phyloP scores from a whole-genome alignment of 768 basidiomycete genomes.

The Rhodocollybia butyracea region DNA sequence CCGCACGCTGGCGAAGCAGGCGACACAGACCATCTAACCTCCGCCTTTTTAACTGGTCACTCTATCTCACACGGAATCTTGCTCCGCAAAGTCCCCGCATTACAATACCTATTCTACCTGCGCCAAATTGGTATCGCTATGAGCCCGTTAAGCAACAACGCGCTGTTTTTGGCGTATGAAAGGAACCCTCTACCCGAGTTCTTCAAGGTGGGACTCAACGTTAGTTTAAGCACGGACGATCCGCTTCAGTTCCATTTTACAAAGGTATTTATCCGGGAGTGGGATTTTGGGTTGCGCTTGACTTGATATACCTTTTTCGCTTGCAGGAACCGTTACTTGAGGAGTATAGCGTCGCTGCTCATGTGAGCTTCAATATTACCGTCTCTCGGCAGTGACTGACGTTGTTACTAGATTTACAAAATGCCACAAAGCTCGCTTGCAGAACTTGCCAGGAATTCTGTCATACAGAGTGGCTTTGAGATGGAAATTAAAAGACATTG shows the following conservation, averaged over 20 bases:
- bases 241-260: conserved; percentile 98
- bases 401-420: conserved; percentile 80
- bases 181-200: conserved; percentile 96
- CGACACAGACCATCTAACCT: conserved; percentile 95
- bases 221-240: conserved; percentile 94
- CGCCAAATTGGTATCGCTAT: conserved; percentile 98
- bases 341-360: conserved; percentile 97
- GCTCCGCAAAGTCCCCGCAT: conserved; percentile 92
- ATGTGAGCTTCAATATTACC: conserved; percentile 46
- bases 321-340: conserved; percentile 87
- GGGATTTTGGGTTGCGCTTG: neutral
- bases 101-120: conserved; percentile 96
- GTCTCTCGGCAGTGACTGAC: neutral
- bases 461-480: conserved; percentile 95
- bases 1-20: conserved; percentile 98
- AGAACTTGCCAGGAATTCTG: conserved; percentile 97
- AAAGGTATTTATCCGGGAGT: conserved; percentile 50
- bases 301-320: neutral
- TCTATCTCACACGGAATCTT: conserved; percentile 99
- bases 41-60: conserved; percentile 93
- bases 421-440: conserved; percentile 91
- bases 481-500: conserved; percentile 97
- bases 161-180: conserved; percentile 94
- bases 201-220: conserved; percentile 94
- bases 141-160: conserved; percentile 98